A percentile compares a stretch with the other conserved stretches of the same genome.
Conservation (phyloP, 805 yeast species). For the Teunomyces funiuensis region DNA sequence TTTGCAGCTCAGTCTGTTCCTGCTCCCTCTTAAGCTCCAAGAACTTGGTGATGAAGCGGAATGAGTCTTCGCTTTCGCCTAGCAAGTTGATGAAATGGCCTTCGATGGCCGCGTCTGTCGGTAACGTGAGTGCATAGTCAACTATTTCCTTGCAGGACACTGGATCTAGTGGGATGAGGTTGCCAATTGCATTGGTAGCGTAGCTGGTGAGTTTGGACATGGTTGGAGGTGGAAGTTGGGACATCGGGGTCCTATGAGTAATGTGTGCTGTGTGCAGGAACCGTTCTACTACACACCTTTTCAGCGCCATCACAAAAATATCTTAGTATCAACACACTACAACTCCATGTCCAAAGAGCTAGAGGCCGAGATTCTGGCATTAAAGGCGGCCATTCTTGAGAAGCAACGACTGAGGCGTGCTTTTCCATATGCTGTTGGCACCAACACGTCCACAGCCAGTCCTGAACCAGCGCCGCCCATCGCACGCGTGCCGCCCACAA, state of each 20-base stretch:
- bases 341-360: conserved; percentile 14
- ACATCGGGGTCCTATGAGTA: background rate
- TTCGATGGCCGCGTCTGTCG: conserved; percentile 47
- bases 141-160: conserved; percentile 57
- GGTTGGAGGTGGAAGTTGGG: background rate
- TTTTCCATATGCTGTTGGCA: background rate
- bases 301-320: background rate
- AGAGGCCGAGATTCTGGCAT: conserved; percentile 30
- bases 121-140: conserved; percentile 49
- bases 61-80: conserved; percentile 57
- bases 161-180: conserved; percentile 57
- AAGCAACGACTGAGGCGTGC: conserved; percentile 10
- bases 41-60: conserved; percentile 47
- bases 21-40: conserved; percentile 38
- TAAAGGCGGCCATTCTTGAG: conserved; percentile 26
- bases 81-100: conserved; percentile 54
- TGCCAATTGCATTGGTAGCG: conserved; percentile 25
- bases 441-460: background rate
- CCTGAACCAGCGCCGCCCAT: background rate
- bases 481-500: background rate
- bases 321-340: background rate
- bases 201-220: conserved; percentile 22
- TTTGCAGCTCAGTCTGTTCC: conserved; percentile 11
- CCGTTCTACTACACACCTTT: background rate
- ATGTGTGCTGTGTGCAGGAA: conserved; percentile 1